Percentiles rank a stretch among this genome's conserved stretches.
phyloP scores from a whole-genome alignment of 192 early-diverging fungal species.

The Backusella liffmaniae region DNA sequence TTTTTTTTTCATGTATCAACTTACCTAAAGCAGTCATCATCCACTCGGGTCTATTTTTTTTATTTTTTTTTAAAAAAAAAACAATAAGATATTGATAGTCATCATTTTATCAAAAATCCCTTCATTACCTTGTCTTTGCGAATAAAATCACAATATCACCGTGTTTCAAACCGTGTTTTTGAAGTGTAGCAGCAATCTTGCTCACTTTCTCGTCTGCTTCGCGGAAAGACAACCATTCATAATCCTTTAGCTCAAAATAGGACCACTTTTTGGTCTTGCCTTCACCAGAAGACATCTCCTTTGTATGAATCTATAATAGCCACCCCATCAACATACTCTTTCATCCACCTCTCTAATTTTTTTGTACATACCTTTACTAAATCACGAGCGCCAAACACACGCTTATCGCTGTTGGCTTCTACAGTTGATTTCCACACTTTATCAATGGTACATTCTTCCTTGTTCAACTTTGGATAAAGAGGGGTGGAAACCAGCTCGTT shows the following conservation, averaged over 20 bases:
- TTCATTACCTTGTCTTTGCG: constrained; percentile 45
- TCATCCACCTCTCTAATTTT: neutral
- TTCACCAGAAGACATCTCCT: constrained; percentile 18
- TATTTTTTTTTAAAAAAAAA: neutral
- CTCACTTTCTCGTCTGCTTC: constrained; percentile 46
- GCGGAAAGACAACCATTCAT: constrained; percentile 68
- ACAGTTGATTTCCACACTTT: constrained; percentile 42
- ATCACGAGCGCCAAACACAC: constrained; percentile 40
- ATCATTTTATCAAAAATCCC: neutral
- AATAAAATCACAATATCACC: constrained; percentile 50
- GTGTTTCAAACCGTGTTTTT: constrained; percentile 47
- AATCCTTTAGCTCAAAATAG: constrained; percentile 63
- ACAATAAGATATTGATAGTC: neutral
- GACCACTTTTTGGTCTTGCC: constrained; percentile 66
- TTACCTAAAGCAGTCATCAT: constrained; percentile 36
- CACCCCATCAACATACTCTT: neutral
- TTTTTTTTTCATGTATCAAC: neutral
- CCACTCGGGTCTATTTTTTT: constrained; percentile 20
- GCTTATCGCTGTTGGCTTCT: constrained; percentile 37
- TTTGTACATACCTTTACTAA: constrained; percentile 37
- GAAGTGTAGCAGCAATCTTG: constrained; percentile 50
- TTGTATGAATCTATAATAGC: constrained; percentile 18
- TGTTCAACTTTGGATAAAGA: constrained; percentile 20
- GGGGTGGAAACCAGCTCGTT: constrained; percentile 40
- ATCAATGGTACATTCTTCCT: constrained; percentile 34